Conservation (phyloP, 2,329 filamentous ascomycete species). For the Pseudogymnoascus sp. region DNA sequence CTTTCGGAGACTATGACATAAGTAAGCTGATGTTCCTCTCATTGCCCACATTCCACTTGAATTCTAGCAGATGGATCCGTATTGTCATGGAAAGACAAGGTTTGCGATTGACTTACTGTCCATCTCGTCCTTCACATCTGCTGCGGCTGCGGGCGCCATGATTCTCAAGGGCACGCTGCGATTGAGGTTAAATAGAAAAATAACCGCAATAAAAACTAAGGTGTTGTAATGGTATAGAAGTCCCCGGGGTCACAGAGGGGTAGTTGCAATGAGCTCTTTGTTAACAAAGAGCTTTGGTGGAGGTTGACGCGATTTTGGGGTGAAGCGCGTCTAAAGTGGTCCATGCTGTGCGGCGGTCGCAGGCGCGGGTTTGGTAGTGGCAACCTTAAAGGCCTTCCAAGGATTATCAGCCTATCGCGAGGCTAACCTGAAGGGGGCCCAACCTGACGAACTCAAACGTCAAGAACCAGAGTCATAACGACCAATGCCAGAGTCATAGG, state of each 20-base stretch:
- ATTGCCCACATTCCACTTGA: constrained; percentile 8
- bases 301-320: constrained; percentile 5
- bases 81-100: constrained; percentile 6
- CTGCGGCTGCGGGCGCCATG: constrained; percentile 38
- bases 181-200: background rate
- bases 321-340: constrained; percentile 9
- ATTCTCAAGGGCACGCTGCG: constrained; percentile 8
- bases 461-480: background rate
- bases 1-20: constrained; percentile 40
- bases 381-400: constrained; percentile 7
- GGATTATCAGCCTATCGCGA: constrained; percentile 6
- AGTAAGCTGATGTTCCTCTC: constrained; percentile 19
- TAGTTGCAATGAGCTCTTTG: background rate
- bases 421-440: constrained; percentile 1
- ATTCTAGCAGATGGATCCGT: background rate
- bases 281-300: constrained; percentile 1
- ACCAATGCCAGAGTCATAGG: constrained; percentile 2
- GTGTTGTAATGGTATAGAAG: background rate
- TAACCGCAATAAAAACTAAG: background rate
- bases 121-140: constrained; percentile 39
- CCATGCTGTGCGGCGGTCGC: constrained; percentile 3
- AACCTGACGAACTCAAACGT: constrained; percentile 5
- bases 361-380: constrained; percentile 5
- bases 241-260: background rate
- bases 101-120: constrained; percentile 34